A percentile compares a stretch with the other conserved stretches of the same genome.
These are phyloP conservation scores for Pelargonium fulgidum DNA, from an alignment of 441 rosid species.

Conservation along the genomic window DNA sequence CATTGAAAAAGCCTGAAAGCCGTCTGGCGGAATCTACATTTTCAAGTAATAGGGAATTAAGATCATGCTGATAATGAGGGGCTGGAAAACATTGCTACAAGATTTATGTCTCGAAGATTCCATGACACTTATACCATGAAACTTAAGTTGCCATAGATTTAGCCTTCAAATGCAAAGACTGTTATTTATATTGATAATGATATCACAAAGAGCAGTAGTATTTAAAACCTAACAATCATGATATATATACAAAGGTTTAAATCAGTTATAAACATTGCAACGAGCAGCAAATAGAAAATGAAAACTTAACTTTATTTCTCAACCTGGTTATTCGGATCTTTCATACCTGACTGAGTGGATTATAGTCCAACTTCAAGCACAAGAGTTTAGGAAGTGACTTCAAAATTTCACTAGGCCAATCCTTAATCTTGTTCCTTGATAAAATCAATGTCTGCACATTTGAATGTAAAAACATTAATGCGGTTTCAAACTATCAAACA, in stretches of 20 bases:
- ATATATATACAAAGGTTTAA: neutral
- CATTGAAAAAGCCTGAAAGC: constrained; percentile 57
- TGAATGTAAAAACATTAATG: constrained; percentile 12
- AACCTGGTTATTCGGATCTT: neutral
- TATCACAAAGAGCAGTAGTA: neutral
- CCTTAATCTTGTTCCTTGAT: constrained; percentile 72
- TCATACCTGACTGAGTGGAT: constrained; percentile 65
- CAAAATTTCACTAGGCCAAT: constrained; percentile 70
- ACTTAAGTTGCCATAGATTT: constrained; percentile 1
- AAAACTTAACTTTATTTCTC: constrained; percentile 4
- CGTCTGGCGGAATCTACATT: constrained; percentile 63
- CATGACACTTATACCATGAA: neutral
- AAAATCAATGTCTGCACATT: constrained; percentile 59
- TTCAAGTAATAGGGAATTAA: neutral
- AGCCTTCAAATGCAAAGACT: neutral
- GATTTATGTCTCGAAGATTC: constrained; percentile 2
- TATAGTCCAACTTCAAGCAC: constrained; percentile 79
- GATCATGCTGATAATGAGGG: constrained; percentile 16
- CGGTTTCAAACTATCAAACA: constrained; percentile 8
- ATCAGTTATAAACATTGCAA: neutral
- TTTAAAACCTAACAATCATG: neutral
- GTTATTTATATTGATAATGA: neutral
- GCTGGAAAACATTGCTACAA: neutral
- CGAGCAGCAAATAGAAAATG: neutral
- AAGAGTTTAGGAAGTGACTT: constrained; percentile 58